These are phyloP conservation scores for Kodamaea anthophila DNA, from an alignment of 1,139 yeast genomes.

Conservation along the genomic window DNA sequence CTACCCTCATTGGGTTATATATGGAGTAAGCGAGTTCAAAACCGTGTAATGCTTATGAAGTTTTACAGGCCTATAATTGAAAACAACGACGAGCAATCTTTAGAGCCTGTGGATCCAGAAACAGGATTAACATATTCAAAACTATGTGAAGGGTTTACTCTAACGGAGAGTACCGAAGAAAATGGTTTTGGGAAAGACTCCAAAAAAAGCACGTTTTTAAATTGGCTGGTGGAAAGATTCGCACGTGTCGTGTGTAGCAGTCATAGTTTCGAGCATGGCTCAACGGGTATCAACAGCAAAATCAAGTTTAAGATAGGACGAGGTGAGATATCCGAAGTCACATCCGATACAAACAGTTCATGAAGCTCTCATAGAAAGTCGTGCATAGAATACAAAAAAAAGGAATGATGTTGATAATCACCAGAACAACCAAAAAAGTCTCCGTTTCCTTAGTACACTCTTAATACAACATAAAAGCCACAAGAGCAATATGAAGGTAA, in stretches of 20 bases:
- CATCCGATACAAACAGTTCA: not conserved
- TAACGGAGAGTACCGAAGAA: constrained; percentile 5
- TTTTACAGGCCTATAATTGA: constrained; percentile 25
- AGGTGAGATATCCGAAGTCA: constrained; percentile 4
- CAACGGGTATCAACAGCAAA: constrained; percentile 5
- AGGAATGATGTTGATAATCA: constrained; percentile 11
- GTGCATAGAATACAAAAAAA: no score
- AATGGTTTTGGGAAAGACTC: not conserved
- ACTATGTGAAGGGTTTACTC: constrained; percentile 13
- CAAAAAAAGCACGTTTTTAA: constrained; percentile 8
- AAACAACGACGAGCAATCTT: constrained; percentile 2
- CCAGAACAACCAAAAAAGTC: constrained; percentile 10
- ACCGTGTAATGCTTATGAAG: constrained; percentile 30
- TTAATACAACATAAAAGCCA: no score
- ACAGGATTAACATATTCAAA: constrained; percentile 13
- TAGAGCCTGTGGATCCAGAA: constrained; percentile 9
- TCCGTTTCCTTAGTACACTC: no score
- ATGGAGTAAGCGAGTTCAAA: constrained; percentile 31
- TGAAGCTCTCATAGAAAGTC: not conserved
- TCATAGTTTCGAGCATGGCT: constrained; percentile 6
- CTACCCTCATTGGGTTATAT: constrained; percentile 39
- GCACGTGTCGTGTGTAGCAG: constrained; percentile 20
- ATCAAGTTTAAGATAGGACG: constrained; percentile 5
- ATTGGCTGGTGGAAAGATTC: constrained; percentile 28
- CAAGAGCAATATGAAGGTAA: constrained; percentile 14